phyloP scores from a whole-genome alignment of 2,329 filamentous ascomycete genomes.

The Ophiostoma tasmaniense region DNA sequence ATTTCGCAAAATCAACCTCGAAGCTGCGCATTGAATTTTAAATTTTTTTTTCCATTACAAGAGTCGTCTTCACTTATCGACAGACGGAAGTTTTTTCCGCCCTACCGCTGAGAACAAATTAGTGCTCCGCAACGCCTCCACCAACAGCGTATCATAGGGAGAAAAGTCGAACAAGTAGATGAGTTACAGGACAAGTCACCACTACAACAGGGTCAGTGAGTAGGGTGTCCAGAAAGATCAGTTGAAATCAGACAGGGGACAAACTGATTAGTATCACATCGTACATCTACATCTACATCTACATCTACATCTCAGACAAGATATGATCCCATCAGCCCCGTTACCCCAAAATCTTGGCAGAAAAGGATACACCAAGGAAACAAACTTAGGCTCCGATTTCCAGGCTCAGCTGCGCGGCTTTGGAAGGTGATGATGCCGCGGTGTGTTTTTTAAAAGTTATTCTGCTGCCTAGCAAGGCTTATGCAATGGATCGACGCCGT shows the following conservation, averaged over 20 bases:
- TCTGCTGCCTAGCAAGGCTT: constrained; percentile 5
- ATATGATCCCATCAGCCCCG: background rate
- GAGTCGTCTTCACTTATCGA: background rate
- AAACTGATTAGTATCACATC: background rate
- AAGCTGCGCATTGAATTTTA: background rate
- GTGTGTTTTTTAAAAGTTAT: background rate
- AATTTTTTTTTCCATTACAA: background rate
- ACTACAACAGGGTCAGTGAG: background rate
- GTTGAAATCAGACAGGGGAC: background rate
- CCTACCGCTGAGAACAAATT: background rate
- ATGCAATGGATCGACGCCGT: background rate
- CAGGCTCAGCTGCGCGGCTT: background rate
- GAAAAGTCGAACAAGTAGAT: background rate
- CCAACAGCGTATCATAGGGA: background rate
- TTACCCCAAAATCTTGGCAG: constrained; percentile 1
- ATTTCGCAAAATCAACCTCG: background rate
- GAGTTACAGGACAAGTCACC: background rate
- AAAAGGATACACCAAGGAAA: background rate
- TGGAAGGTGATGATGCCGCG: background rate
- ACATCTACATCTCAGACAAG: background rate
- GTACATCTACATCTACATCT: background rate
- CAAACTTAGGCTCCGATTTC: background rate
- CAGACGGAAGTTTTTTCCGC: background rate
- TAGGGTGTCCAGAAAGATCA: background rate
- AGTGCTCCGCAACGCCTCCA: background rate